A percentile compares a stretch with the other conserved stretches of the same genome.
Conservation (phyloP, 306 rosid species). For the Alnus rubra region DNA sequence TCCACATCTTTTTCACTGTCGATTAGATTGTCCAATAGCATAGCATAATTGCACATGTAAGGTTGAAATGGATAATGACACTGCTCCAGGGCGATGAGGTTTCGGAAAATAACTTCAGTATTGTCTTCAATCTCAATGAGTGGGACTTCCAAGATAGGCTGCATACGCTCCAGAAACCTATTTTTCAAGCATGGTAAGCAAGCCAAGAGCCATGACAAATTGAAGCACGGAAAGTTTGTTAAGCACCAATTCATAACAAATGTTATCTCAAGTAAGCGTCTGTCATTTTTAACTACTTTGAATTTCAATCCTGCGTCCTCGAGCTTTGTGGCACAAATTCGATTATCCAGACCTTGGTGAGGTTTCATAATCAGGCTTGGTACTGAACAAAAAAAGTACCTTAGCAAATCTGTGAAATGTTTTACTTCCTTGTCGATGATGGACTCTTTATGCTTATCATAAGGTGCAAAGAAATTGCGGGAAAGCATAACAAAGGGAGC, state of each 20-base stretch:
- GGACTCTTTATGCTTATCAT: no score
- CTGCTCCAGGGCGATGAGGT: conserved; percentile 60
- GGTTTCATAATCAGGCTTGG: background rate
- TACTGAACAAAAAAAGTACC: conserved; percentile 37
- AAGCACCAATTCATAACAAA: conserved; percentile 16
- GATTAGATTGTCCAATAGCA: conserved; percentile 43
- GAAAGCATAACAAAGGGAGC: no score
- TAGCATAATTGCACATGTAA: conserved; percentile 47
- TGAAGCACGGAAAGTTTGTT: background rate
- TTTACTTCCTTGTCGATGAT: no score
- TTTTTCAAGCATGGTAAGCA: conserved; percentile 38
- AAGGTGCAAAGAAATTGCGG: no score
- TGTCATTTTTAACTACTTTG: conserved; percentile 12
- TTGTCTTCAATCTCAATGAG: conserved; percentile 32
- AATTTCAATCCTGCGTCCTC: conserved; percentile 43
- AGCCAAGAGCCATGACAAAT: conserved; percentile 6
- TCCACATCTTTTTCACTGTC: conserved; percentile 51
- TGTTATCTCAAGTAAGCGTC: conserved; percentile 24
- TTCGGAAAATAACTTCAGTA: conserved; percentile 48
- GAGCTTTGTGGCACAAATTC: conserved; percentile 38
- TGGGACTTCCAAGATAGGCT: conserved; percentile 36
- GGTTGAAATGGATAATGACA: conserved; percentile 43
- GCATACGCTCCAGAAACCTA: conserved; percentile 18
- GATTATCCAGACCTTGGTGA: background rate
- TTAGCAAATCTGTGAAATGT: conserved; percentile 41